A percentile compares a stretch with the other conserved stretches of the same genome.
phyloP scores from a whole-genome alignment of 176 grass and related monocot genomes.

The Themeda triandra region DNA sequence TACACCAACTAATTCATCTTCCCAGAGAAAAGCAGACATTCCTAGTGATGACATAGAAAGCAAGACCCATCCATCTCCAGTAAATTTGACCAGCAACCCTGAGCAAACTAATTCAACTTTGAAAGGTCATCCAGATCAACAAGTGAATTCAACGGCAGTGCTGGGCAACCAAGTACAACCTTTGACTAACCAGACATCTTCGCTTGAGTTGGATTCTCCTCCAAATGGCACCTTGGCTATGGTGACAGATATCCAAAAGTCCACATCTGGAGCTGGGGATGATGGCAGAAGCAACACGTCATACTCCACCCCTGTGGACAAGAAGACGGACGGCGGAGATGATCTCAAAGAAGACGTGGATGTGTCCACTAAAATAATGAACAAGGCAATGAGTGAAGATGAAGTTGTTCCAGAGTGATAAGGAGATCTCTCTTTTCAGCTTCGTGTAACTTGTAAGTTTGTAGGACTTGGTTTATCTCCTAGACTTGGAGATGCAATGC shows the following conservation, averaged over 20 bases:
- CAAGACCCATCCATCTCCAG: slow-evolving; percentile 14
- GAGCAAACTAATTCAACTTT: slow-evolving; percentile 33
- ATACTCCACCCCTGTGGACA: neutral
- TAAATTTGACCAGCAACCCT: slow-evolving; percentile 21
- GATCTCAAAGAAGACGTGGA: slow-evolving; percentile 13
- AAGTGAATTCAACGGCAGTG: slow-evolving; percentile 23
- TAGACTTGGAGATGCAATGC: slow-evolving; percentile 27
- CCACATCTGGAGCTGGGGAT: neutral
- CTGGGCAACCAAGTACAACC: slow-evolving; percentile 31
- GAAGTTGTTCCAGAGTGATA: slow-evolving; percentile 58
- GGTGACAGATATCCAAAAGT: slow-evolving; percentile 21
- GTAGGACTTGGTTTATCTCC: slow-evolving; percentile 43
- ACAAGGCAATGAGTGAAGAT: slow-evolving; percentile 41
- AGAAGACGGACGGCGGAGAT: neutral
- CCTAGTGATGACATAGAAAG: slow-evolving; percentile 7
- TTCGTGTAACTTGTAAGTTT: slow-evolving; percentile 39
- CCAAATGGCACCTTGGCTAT: slow-evolving; percentile 35
- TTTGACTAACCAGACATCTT: slow-evolving; percentile 24
- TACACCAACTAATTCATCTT: slow-evolving; percentile 9
- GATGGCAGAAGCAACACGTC: neutral
- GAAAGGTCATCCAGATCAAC: slow-evolving; percentile 31
- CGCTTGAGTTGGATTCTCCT: slow-evolving; percentile 30
- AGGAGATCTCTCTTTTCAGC: slow-evolving; percentile 12
- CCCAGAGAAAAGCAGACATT: neutral
- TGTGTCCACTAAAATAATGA: slow-evolving; percentile 49